Conservation (phyloP, 169 alveolate genomes). For the Theileria annulata region DNA sequence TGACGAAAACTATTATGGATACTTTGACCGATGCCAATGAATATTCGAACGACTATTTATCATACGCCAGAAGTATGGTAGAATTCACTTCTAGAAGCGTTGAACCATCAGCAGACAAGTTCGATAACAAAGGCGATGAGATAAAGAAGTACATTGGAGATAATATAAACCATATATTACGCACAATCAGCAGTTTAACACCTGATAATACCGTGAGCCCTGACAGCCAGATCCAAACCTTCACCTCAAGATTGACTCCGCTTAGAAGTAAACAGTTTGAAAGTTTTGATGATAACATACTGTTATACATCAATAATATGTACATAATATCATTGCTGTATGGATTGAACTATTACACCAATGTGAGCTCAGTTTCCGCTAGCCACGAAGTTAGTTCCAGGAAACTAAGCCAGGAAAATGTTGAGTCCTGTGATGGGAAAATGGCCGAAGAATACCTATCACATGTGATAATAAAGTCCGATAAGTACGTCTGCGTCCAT, state of each 20-base stretch:
- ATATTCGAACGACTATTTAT: not conserved
- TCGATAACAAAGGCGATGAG: not conserved
- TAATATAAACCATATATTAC: not conserved
- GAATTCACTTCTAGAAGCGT: not conserved
- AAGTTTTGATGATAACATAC: not conserved
- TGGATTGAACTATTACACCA: not conserved
- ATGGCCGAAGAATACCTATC: not conserved
- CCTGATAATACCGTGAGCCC: not conserved
- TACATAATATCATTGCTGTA: not conserved
- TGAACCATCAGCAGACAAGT: not conserved
- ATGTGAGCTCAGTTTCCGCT: not conserved
- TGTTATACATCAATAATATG: not conserved
- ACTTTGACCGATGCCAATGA: not conserved
- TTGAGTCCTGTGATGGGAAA: not conserved
- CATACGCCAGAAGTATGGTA: not conserved
- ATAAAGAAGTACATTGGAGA: not conserved
- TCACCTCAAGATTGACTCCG: not conserved
- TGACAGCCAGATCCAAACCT: too few relatives aligned
- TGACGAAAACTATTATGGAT: not conserved
- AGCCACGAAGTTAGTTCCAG: not conserved
- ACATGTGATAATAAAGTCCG: not conserved
- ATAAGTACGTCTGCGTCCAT: not conserved
- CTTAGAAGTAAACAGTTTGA: not conserved
- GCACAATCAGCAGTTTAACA: not conserved
- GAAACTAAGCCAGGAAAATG: not conserved